Conservation (phyloP, 129 eudicot genomes). For the Gnaphalium uliginosum region DNA sequence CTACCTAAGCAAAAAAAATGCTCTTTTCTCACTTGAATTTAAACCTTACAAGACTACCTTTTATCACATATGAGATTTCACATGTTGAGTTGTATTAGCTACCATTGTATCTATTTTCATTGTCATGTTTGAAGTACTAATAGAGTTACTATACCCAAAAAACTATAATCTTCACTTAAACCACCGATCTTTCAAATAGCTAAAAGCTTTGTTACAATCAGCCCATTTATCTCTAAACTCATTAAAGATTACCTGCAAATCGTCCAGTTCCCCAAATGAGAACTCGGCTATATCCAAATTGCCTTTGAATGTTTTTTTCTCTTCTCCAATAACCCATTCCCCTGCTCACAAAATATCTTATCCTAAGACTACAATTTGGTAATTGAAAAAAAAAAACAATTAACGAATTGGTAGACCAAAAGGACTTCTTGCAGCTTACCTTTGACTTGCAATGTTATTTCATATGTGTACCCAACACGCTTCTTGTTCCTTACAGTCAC, state of each 20-base stretch:
- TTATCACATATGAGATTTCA: too few relatives aligned
- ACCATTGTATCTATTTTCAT: not conserved
- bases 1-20: not conserved
- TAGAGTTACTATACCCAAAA: not conserved
- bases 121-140: not conserved
- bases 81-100: not conserved
- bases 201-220: not conserved
- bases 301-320: constrained; percentile 70
- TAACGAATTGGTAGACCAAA: not conserved
- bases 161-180: not conserved
- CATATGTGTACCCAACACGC: constrained; percentile 92
- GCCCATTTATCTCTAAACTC: not conserved
- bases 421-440: constrained; percentile 46
- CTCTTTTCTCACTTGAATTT: not conserved
- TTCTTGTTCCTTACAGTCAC: constrained; percentile 92
- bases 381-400: not conserved
- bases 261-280: constrained; percentile 94
- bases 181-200: not conserved
- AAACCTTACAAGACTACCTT: not conserved
- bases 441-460: constrained; percentile 72
- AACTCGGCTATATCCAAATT: constrained; percentile 75
- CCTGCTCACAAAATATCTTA: constrained; percentile 43
- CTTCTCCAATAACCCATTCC: constrained; percentile 85
- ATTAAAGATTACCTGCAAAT: constrained; percentile 67
- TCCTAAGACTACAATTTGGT: not conserved